Evolutionary conservation across 2,329 filamentous ascomycete genomes (phyloP), one percentile per base, ranked within the genome.

Genomic region (Fusarium haematococcum): DNA sequence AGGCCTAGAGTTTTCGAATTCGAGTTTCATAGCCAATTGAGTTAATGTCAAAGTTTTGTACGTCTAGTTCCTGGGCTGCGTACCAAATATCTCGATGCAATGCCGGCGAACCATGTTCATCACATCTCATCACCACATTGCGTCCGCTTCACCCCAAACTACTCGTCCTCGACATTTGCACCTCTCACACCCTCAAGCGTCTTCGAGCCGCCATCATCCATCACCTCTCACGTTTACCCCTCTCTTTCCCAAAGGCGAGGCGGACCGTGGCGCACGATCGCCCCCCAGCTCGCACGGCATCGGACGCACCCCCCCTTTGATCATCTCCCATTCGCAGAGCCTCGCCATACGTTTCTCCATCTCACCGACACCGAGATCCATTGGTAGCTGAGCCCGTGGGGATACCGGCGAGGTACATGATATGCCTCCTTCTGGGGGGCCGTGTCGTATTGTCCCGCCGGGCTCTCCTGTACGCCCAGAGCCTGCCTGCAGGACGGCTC

Each of bases 131-230:
- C 37, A 52, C 25, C 33, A 45, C 63, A 45, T 59, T 65, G 50
- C 67, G 64, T 65, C 74, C 68, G 77, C 77, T 78, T 78, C 75
- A 75, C 76, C 58, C 61, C 54, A 65, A 77, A 64, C 68, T 43
- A 78, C 70, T 78, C 77, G 76, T 62, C 64, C 61, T 69, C 60
- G 32, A 71, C 62, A 66, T 68, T 70, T 65, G 69, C 48, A 74
- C 50, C 56, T 70, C 63, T 71, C 66, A 68, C 76, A 75, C 74
- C 75, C 70, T 77, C 72, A 67, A 25, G 14, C 33, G 9, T 60
- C 65, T 50, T 35, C 35, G 41, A 62, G 57, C 63, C 59, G 48
- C 45, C 56, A 71, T 73, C 62, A 68, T 58, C 63, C 48, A 39
- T 73, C 67, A 58, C 58, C 50, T 50, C 16, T 50, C 45, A 27